Conservation (phyloP, 805 yeast genomes). For the Saccharomycopsis vini region DNA sequence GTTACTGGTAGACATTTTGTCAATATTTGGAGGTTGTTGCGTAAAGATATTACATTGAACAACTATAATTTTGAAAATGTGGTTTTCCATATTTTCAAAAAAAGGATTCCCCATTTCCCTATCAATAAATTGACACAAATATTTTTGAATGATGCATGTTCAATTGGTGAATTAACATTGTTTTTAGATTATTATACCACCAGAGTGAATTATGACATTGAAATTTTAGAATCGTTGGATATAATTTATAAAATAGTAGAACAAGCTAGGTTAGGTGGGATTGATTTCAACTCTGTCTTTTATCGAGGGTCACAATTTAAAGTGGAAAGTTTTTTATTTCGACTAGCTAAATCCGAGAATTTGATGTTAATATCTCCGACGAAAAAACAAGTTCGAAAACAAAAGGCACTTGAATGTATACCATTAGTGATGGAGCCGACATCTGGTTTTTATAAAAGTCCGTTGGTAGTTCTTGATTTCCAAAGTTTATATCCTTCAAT, state of each 20-base stretch:
- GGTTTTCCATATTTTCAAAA: conserved; percentile 57
- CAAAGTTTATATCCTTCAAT: conserved; percentile 92
- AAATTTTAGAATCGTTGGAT: conserved; percentile 53
- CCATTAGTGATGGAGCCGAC: conserved; percentile 92
- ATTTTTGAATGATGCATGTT: not conserved
- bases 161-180: conserved; percentile 21
- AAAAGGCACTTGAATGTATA: conserved; percentile 77
- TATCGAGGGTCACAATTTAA: conserved; percentile 91
- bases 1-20: conserved; percentile 77
- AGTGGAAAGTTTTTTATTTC: conserved; percentile 73
- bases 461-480: conserved; percentile 83
- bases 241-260: conserved; percentile 65
- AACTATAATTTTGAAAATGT: conserved; percentile 74
- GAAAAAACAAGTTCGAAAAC: conserved; percentile 69
- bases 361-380: conserved; percentile 70
- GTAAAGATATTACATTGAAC: conserved; percentile 52
- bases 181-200: conserved; percentile 39
- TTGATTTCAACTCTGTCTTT: conserved; percentile 81
- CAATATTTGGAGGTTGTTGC: conserved; percentile 74
- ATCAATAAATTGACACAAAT: not conserved
- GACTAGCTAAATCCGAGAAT: conserved; percentile 73
- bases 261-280: conserved; percentile 76
- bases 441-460: conserved; percentile 77
- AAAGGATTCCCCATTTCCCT: conserved; percentile 55
- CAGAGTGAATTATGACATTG: conserved; percentile 33